Conservation (phyloP, 805 yeast genomes). For the Metschnikowia bowlesiae region DNA sequence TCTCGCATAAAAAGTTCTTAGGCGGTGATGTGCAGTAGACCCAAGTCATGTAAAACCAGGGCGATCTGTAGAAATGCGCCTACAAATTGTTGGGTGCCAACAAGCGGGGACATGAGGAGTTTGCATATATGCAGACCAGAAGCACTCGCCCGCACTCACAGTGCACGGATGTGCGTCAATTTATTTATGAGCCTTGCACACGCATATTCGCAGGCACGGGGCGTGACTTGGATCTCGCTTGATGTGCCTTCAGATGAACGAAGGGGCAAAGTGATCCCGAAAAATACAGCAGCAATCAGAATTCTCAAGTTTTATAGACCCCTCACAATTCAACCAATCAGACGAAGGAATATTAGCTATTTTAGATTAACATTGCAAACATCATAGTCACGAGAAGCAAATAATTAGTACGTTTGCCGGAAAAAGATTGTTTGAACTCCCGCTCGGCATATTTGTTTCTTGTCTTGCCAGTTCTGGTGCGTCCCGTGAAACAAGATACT, state of each 20-base stretch:
- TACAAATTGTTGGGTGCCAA: conserved; percentile 2
- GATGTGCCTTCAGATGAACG: not conserved
- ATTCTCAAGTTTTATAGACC: not conserved
- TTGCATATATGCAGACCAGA: not conserved
- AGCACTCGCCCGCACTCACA: not conserved
- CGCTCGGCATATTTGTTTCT: not conserved
- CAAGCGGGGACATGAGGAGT: not conserved
- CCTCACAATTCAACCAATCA: not conserved
- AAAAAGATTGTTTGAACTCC: not conserved
- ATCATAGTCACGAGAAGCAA: not conserved
- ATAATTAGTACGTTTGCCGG: not conserved
- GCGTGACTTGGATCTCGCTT: conserved; percentile 2
- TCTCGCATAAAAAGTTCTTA: not conserved
- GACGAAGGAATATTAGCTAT: not conserved
- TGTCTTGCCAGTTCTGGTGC: not conserved
- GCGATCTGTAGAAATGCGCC: not conserved
- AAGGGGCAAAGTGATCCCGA: not conserved
- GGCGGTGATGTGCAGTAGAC: conserved; percentile 1
- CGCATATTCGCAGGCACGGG: not conserved
- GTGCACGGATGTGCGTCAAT: not conserved
- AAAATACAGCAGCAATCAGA: not conserved
- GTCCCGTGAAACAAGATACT: not conserved
- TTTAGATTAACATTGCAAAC: not conserved
- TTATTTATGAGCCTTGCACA: not conserved
- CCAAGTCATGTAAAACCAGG: not conserved